Conservation (phyloP, 2,329 filamentous ascomycete species). For the Didymella keratinophila region DNA sequence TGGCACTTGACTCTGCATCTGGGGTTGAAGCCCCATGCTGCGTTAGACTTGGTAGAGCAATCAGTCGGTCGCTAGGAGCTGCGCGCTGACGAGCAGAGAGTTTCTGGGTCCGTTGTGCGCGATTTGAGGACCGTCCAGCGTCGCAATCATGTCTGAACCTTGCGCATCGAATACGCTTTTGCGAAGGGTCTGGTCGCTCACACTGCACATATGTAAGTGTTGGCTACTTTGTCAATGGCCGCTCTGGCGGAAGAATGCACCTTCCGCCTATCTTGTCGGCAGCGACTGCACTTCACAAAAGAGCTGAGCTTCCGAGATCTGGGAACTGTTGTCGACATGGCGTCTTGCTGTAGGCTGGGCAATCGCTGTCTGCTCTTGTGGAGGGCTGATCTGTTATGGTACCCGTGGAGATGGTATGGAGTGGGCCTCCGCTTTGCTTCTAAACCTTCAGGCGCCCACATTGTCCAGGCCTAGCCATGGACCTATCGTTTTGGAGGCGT, state of each 20-base stretch:
- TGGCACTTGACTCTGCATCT: too few relatives aligned
- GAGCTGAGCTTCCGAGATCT: constrained; percentile 2
- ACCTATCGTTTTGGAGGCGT: background rate
- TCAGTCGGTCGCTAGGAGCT: background rate
- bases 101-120: constrained; percentile 5
- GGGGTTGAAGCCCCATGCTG: too few relatives aligned
- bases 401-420: background rate
- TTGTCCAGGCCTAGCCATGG: background rate
- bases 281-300: constrained; percentile 8
- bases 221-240: background rate
- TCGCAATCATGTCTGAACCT: constrained; percentile 7
- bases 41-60: too few relatives aligned
- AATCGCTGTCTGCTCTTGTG: background rate
- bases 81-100: background rate
- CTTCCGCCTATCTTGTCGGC: constrained; percentile 11
- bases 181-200: constrained; percentile 5
- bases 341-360: background rate
- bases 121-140: constrained; percentile 3
- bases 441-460: background rate
- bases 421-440: background rate
- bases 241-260: background rate
- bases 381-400: background rate
- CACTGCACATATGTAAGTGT: constrained; percentile 4
- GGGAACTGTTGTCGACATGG: background rate
- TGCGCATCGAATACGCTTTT: constrained; percentile 5